Evolutionary conservation across 2,329 filamentous ascomycete species (phyloP), one percentile per base, ranked within the genome.

Genomic region (Colletotrichum filicis): DNA sequence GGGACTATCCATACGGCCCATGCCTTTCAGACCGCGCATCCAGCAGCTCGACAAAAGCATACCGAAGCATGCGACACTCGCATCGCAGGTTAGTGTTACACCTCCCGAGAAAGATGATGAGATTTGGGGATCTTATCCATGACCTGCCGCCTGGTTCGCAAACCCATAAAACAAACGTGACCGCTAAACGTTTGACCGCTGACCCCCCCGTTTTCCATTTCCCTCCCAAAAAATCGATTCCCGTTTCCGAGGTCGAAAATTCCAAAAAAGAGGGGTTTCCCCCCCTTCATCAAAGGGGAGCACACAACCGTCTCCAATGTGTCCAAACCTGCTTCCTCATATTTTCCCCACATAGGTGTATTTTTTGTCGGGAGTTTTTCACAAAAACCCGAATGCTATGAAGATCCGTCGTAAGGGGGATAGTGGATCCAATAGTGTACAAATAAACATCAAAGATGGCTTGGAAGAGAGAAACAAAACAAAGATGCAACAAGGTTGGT

Each of bases 381-480:
- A 35, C 60, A 49, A 16, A 42, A 42, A 63, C 46, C 68, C 62
- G 63, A 72, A 74, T 74, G 71, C 68, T 74, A 74, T 74, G 68
- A 56, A 66, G 66, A 57, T 57, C 69, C 73, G 28, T 42, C 58
- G 59, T 42, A 19, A 19, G 37, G 37, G 37, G 37, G 37, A 1
- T 42, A 37, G 46, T 35, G 72, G 66, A 52, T 55, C 67, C 53
- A 59, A 68, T 75, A 75, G 74, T 75, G 74, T 75, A 75, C 74
- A 75, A 71, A 75, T 71, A 68, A 74, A 72, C 71, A 72, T 66
- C 68, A 74, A 73, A 71, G 67, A 67, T 75, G 61, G 62, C 68
- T 70, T 70, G 37, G 64, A 49, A 60, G 19, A n/a, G 42, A 49
- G 37, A 42, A 42, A 19, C 35, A 46, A 49, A 49, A 49, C 16